Base-by-base conservation (phyloP, 495 filamentous ascomycete genomes). In the Penicillium atrosanguineum region DNA sequence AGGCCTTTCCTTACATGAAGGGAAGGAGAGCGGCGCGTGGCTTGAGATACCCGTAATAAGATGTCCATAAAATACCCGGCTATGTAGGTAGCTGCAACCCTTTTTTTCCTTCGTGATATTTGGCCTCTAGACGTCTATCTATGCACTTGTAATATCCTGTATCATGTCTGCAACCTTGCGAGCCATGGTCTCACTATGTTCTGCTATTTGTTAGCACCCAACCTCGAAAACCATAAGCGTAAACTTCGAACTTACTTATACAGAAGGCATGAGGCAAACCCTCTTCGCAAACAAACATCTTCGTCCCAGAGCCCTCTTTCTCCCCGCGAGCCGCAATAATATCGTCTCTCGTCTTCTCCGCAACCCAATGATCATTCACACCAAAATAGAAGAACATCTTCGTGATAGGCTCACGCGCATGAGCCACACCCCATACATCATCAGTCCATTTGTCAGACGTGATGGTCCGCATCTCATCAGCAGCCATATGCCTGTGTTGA, bases 321-420 rank as follows among this genome's bases (percentile, higher is more conserved):
- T 34, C 31, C 14, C 31, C 52, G 26, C 38, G 19, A 40, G 38
- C 9, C 11, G 31, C 38, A 40, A 40, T 40, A 20, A 40, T 40
- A 16, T 40, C 38, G 18, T 40, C 38, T 11, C 38, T 40, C n/a
- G 38, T 40, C 66, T 80, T 70, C 48, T 89, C 74, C 1, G 87
- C 87, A 21, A 97, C 89, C 92, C 92, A 96, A 61, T 87, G 79
- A 59, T 97, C 92, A 57, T 77, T 67, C 34, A 82, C 62, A 2
- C 83, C 91, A 71, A 92, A 97, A 53, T 89, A 91, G 67, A 96
- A 91, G 41, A 85, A 82, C 46, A 96, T 73, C 47, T 81, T 83
- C 4, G 81, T 73, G 0, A 78, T 53, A 2, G 70, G 64, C 28
- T 76, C 73, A n/a, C 71, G 65, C 5, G 73, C 68, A 25, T 79